Conservation (phyloP, 1,284 basidiomycete genomes). For the Phellinidium pouzarii region DNA sequence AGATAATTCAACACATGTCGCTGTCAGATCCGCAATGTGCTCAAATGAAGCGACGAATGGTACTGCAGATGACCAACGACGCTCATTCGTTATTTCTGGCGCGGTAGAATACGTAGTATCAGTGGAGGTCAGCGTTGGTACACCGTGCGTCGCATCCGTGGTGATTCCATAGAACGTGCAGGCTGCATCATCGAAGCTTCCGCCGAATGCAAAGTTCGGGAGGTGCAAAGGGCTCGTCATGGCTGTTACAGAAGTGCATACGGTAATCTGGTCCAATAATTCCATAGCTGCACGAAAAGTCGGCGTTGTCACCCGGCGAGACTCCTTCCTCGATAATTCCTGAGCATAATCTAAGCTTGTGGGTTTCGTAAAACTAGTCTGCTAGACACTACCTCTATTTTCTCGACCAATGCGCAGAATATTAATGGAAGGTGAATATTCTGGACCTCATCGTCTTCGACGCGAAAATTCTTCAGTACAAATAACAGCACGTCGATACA, state of each 20-base stretch:
- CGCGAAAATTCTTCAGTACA: constrained; percentile 60
- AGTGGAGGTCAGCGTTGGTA: neutral
- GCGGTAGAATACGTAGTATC: neutral
- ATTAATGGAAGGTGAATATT: constrained; percentile 76
- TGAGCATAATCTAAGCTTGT: constrained; percentile 21
- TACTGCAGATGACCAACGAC: constrained; percentile 27
- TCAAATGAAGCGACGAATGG: constrained; percentile 57
- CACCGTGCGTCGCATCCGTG: neutral
- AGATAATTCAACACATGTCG: constrained; percentile 33
- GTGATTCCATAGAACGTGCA: constrained; percentile 16
- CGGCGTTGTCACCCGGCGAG: constrained; percentile 28
- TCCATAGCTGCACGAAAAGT: constrained; percentile 40
- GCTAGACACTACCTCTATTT: constrained; percentile 45
- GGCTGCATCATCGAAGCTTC: constrained; percentile 18
- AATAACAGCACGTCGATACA: constrained; percentile 60
- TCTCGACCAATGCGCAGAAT: constrained; percentile 59
- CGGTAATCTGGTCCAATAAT: constrained; percentile 48
- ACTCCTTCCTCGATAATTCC: constrained; percentile 32
- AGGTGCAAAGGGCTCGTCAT: constrained; percentile 18
- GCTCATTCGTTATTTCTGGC: constrained; percentile 4
- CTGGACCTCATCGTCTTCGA: constrained; percentile 78
- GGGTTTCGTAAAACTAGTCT: constrained; percentile 3
- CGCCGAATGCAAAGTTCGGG: constrained; percentile 16
- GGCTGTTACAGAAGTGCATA: constrained; percentile 36
- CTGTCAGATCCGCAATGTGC: constrained; percentile 42